phyloP scores from a whole-genome alignment of 2,329 filamentous ascomycete genomes.

The Sarocladium brachiariae region DNA sequence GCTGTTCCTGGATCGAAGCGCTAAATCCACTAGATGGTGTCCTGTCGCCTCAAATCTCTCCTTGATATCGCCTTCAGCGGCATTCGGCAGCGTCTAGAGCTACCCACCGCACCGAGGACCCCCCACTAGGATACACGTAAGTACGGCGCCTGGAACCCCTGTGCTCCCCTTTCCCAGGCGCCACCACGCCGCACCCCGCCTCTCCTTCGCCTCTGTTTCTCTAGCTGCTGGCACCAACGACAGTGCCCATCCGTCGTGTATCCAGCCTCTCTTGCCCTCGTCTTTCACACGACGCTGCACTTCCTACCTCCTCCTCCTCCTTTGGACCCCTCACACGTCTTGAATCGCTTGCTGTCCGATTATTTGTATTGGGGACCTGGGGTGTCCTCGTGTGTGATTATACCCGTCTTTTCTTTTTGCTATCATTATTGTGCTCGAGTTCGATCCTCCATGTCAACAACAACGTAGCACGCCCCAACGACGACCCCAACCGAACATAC shows the following conservation, averaged over 20 bases:
- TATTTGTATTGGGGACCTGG: background rate
- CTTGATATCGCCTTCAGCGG: background rate
- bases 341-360: slow-evolving; percentile 3
- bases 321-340: slow-evolving; percentile 3
- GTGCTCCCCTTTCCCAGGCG: slow-evolving; percentile 3
- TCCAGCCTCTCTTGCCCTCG: slow-evolving; percentile 5
- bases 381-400: slow-evolving; percentile 9
- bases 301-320: background rate
- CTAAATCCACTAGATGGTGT: background rate
- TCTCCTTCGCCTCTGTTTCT: background rate
- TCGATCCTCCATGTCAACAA: slow-evolving; percentile 1
- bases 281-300: slow-evolving; percentile 4
- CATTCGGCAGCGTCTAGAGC: background rate
- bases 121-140: too few species aligned
- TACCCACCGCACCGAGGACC: background rate
- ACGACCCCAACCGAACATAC: background rate
- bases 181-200: slow-evolving; percentile 1
- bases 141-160: background rate
- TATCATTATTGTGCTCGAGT: background rate
- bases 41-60: background rate
- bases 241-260: background rate
- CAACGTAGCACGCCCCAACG: slow-evolving; percentile 2
- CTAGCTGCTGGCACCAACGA: background rate
- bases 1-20: slow-evolving; percentile 3
- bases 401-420: background rate